Evolutionary conservation across 2,329 filamentous ascomycete genomes (phyloP), one percentile per base, ranked within the genome.

Genomic region (Cordyceps tenuipes): DNA sequence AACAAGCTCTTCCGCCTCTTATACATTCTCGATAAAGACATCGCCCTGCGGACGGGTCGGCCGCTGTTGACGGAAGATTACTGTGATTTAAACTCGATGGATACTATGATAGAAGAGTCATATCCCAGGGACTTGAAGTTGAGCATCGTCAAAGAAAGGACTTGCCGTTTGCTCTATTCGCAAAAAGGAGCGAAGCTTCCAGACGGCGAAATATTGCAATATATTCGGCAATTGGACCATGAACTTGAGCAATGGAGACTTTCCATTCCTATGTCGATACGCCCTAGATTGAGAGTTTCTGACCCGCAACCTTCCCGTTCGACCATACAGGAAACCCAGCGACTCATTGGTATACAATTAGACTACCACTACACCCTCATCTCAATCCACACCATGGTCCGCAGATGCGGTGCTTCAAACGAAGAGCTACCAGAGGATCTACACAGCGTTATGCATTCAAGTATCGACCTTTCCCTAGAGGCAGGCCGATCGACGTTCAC

Each of bases 51-150:
- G 3, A 62, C 62, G 1, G 67, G 68, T 3, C 55, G 62, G 2
- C 66, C 65, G 1, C 68, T 67, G 0, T 59, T 70, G 3, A 67
- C 71, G 1, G 77, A 81, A 55, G 77, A 79, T 6, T 76, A 79
- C 57, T 82, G 79, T 63, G 78, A 82, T 63, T 67, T 82, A n/a
- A 75, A 75, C 0, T 67, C 79, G 0, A 78, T 78, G 1, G 65
- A 69, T 17, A 68, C 21, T 31, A 29, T 21, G 49, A 36, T 31
- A 19, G 49, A 51, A 15, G 48, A 13, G 12, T 10, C 7, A 8
- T 50, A 47, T 53, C 15, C 55, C 51, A 15, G 41, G 12, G 62
- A 66, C 29, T 59, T 51, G n/a, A 5, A 48, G 3, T 46, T 67
- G 2, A 61, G 53, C 5, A 50, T 58, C 3, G n/a, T 69, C 17